Conservation (phyloP, 768 basidiomycete genomes). For the Suillus placidus region DNA sequence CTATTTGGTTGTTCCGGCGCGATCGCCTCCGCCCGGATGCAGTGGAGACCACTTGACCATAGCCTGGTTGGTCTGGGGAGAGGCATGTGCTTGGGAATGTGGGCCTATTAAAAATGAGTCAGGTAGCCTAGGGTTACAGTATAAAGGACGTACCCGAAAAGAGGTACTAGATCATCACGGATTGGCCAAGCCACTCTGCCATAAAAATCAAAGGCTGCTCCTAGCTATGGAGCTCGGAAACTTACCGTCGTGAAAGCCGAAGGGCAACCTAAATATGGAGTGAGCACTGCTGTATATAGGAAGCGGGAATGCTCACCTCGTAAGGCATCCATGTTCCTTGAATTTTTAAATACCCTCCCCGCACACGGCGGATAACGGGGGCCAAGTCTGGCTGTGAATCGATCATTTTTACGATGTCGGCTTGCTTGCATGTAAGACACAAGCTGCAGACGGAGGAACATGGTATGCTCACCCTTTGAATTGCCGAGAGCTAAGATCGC, state of each 20-base stretch:
- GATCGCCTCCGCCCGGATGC: constrained; percentile 62
- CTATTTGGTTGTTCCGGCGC: constrained; percentile 52
- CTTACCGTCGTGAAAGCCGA: constrained; percentile 76
- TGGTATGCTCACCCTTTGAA: constrained; percentile 67
- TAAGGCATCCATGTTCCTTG: constrained; percentile 96
- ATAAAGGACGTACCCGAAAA: constrained; percentile 69
- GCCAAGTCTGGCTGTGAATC: constrained; percentile 90
- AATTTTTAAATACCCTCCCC: constrained; percentile 88
- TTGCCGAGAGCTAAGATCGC: constrained; percentile 69
- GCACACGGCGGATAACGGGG: constrained; percentile 77
- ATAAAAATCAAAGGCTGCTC: constrained; percentile 16
- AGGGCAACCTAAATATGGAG: constrained; percentile 63
- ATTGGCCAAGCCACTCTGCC: constrained; percentile 86
- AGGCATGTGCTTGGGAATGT: constrained; percentile 84
- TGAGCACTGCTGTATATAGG: constrained; percentile 18
- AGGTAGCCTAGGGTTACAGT: not conserved
- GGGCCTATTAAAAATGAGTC: constrained; percentile 51
- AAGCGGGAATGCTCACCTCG: constrained; percentile 52
- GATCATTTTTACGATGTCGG: constrained; percentile 92
- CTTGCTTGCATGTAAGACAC: constrained; percentile 41
- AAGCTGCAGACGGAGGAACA: constrained; percentile 14
- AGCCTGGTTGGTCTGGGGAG: constrained; percentile 84
- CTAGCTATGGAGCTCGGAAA: constrained; percentile 21
- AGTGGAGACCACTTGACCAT: constrained; percentile 76
- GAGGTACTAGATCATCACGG: constrained; percentile 81